Conservation (phyloP, 2,329 filamentous ascomycete species). For the Colletotrichum sp. region DNA sequence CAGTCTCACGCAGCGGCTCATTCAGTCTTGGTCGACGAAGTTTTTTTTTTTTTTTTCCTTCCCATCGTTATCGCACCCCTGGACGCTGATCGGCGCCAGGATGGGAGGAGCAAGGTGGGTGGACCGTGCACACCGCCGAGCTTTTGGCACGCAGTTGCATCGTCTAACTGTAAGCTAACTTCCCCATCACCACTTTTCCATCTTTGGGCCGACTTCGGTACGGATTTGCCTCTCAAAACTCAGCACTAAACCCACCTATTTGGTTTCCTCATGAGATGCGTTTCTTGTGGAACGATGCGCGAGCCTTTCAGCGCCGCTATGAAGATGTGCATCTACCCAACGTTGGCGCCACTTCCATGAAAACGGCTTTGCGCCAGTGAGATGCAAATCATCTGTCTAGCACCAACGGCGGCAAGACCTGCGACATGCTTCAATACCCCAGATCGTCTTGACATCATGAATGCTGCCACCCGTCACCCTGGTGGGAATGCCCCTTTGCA, state of each 20-base stretch:
- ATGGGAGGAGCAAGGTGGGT: not conserved
- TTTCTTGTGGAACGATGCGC: not conserved
- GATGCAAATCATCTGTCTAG: not conserved
- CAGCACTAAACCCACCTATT: not conserved
- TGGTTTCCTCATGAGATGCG: not conserved
- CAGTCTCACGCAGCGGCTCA: not conserved
- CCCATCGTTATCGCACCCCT: conserved; percentile 16
- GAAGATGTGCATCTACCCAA: not conserved
- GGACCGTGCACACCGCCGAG: conserved; percentile 1
- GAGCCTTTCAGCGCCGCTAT: not conserved
- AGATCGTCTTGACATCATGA: not conserved
- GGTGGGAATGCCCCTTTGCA: not conserved
- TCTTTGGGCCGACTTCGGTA: not conserved
- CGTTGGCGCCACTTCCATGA: not conserved
- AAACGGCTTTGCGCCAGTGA: not conserved
- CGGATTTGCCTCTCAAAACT: not conserved
- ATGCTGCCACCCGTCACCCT: not conserved
- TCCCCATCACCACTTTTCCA: not conserved
- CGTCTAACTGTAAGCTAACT: not conserved
- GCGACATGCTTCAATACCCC: not conserved
- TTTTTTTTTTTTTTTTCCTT: conserved; percentile 22
- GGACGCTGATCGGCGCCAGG: conserved; percentile 20
- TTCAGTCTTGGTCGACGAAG: conserved; percentile 6
- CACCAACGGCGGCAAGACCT: not conserved
- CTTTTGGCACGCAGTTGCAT: not conserved